Evolutionary conservation across 148 eudicot genomes (phyloP), one percentile per base, ranked within the genome.

Genomic region (Polygonum maritimum): DNA sequence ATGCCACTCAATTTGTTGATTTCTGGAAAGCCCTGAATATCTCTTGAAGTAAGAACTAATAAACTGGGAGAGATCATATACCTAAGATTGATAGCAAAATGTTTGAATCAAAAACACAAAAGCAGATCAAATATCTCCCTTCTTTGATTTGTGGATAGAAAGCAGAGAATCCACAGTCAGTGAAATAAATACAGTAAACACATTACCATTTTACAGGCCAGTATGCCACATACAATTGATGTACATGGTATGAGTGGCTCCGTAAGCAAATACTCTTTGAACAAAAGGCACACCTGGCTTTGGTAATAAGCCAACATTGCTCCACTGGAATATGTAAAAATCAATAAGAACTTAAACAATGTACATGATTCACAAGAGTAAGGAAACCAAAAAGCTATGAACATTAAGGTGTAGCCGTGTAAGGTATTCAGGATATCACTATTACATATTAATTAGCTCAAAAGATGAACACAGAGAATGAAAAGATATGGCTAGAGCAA

Each of bases 1-100:
- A 55, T 85, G 76, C 88, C 88, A 85, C 75, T 85, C 88, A 67
- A 79, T 54, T 73, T 80, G 85, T 73, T 85, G 81, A 41, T 65
- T 70, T 70, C 71, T 83, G 7, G 82, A 81, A 48, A 85, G 84
- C 75, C 80, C 80, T 80, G 85, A 75, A 69, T 85, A 85, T 51
- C 72, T 69, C 77, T 83, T 85, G 74, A 83, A 78, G 85, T 70
- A 82, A 33, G 77, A 71, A 78, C 83, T 81, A 39, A 85, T 67
- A 11, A 55, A 74, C 44, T 78, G 78, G 52, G 84, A 85, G 65
- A 73, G 60, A 79, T 77, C 82, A 19, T 85, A 85, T n/a, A 83
- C 79, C 88, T 85, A 81, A 8, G 2, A 74, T 40, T 35, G 70
- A 31, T 58, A 38, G 49, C 58, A 57, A 11, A 31, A 44, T 19